phyloP scores from a whole-genome alignment of 495 filamentous ascomycete species.

The Hypoxylon fuscum region DNA sequence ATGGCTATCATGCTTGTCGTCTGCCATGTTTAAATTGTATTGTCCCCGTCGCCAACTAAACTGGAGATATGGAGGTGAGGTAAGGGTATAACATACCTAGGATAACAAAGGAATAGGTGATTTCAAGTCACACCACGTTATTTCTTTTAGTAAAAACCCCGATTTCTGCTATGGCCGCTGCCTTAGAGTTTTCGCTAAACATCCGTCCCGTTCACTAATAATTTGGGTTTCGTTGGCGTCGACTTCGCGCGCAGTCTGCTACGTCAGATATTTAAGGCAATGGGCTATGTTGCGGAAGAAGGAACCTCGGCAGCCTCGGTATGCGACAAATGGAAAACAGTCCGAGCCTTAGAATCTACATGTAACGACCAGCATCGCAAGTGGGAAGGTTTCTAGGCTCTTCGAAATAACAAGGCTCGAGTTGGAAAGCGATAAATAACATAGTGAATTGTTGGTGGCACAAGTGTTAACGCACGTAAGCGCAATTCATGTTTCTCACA shows the following conservation, averaged over 20 bases:
- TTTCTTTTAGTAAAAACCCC: too few species aligned
- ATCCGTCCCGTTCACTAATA: constrained; percentile 9
- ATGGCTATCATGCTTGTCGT: constrained; percentile 7
- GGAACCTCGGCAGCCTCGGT: constrained; percentile 36
- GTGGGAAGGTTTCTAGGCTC: background rate
- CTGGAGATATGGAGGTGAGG: too few species aligned
- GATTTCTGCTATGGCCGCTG: background rate
- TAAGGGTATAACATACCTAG: constrained; percentile 43
- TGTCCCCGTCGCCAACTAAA: constrained; percentile 6
- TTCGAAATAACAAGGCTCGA: background rate
- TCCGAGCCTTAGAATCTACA: constrained; percentile 12
- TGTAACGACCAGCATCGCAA: constrained; percentile 4
- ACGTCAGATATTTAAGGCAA: constrained; percentile 1
- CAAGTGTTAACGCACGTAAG: background rate
- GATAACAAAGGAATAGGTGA: constrained; percentile 6
- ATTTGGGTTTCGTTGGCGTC: constrained; percentile 10
- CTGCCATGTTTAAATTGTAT: constrained; percentile 21
- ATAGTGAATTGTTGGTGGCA: constrained; percentile 10
- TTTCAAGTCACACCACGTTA: too few species aligned
- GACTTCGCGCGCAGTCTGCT: constrained; percentile 13
- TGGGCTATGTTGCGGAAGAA: background rate
- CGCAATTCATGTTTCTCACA: constrained; percentile 8
- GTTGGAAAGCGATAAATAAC: background rate
- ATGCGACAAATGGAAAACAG: constrained; percentile 16
- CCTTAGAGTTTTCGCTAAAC: constrained; percentile 22